phyloP scores from a whole-genome alignment of 179 eudicot species.

The Gypsophila paniculata region DNA sequence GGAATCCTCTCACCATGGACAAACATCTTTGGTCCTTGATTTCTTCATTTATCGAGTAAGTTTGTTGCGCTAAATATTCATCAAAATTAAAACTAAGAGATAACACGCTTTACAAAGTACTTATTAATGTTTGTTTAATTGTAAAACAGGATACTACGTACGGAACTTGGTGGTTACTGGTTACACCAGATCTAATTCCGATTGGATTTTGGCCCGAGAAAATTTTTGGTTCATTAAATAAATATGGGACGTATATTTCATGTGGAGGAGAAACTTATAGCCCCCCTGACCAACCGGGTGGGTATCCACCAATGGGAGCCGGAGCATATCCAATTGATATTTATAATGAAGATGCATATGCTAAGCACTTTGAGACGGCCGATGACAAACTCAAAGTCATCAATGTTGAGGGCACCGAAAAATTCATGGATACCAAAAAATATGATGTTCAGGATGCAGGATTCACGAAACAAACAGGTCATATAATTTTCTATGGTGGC shows the following conservation, averaged over 20 bases:
- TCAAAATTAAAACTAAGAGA: no score
- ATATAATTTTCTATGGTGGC: not conserved
- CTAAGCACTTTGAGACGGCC: not conserved
- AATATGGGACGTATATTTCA: no score
- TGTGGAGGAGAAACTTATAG: no score
- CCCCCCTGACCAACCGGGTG: no score
- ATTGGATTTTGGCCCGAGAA: slow-evolving; percentile 14
- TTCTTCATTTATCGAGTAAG: not conserved
- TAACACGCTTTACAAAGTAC: no score
- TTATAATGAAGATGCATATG: not conserved
- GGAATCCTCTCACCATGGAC: not conserved
- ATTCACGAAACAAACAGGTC: not conserved
- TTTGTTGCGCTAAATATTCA: no score
- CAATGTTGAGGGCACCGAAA: not conserved
- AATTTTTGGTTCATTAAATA: not conserved
- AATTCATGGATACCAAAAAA: not conserved
- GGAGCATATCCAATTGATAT: not conserved
- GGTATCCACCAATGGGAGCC: no score
- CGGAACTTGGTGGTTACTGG: not conserved
- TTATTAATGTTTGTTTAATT: no score
- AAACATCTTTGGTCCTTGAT: no score
- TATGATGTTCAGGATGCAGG: not conserved
- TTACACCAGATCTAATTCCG: not conserved
- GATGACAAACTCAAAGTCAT: not conserved
- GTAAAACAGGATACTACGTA: not conserved